Evolutionary conservation across 352 stramenopile genomes (phyloP).

Genomic region (Globisporangium megalacanthum): DNA sequence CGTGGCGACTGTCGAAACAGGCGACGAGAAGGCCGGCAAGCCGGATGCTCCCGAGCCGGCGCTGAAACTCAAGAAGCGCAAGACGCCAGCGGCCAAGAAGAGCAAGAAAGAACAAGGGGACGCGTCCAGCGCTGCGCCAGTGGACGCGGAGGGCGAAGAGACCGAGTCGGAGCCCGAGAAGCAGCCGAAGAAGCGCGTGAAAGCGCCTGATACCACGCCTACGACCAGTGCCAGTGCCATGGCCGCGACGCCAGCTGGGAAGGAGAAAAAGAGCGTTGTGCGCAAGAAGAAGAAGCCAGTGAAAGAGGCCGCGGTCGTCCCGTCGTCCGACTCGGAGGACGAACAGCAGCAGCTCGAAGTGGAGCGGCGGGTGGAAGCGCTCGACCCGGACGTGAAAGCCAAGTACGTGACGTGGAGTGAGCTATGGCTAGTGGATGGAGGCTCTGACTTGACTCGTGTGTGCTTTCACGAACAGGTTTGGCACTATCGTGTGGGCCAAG

Average conservation of each 20-base stretch:
- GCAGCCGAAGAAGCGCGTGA: slow-evolving; percentile 38
- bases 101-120: slow-evolving; percentile 14
- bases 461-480: slow-evolving; percentile 33
- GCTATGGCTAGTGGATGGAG: background rate
- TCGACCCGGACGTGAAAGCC: slow-evolving; percentile 51
- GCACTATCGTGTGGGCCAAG: slow-evolving; percentile 75
- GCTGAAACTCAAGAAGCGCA: slow-evolving; percentile 11
- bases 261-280: slow-evolving; percentile 23
- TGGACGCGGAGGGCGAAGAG: slow-evolving; percentile 19
- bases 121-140: background rate
- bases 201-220: slow-evolving; percentile 6
- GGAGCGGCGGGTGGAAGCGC: slow-evolving; percentile 34
- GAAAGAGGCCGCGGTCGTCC: slow-evolving; percentile 1
- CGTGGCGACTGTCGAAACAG: background rate
- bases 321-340: slow-evolving; percentile 31
- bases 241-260: background rate
- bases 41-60: slow-evolving; percentile 5
- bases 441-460: background rate
- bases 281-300: slow-evolving; percentile 45
- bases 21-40: background rate
- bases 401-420: slow-evolving; percentile 24
- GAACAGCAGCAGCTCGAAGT: slow-evolving; percentile 26
- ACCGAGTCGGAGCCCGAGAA: slow-evolving; percentile 48
- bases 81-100: slow-evolving; percentile 10
- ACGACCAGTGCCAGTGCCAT: too few relatives aligned